Conservation (phyloP, 371 early-diverging fungal species). For the Lichtheimia corymbifera region DNA sequence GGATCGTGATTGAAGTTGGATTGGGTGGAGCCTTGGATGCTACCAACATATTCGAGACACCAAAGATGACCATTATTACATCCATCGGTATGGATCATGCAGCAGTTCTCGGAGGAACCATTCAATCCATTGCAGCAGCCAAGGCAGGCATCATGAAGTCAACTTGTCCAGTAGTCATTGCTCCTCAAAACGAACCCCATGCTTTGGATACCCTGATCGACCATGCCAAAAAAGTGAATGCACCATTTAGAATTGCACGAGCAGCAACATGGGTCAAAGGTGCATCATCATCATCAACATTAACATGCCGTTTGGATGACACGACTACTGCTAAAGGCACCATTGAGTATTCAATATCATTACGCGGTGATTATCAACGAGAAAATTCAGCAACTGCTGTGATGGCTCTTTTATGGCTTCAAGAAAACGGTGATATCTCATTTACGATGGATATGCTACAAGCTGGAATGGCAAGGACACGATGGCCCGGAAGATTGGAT, state of each 20-base stretch:
- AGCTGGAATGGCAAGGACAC: conserved; percentile 57
- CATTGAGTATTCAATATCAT: conserved; percentile 24
- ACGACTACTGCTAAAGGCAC: not conserved
- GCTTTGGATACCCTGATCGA: conserved; percentile 37
- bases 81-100: conserved; percentile 77
- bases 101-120: conserved; percentile 66
- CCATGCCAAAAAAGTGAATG: conserved; percentile 34
- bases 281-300: too few relatives aligned
- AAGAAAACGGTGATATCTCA: conserved; percentile 8
- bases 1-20: conserved; percentile 82
- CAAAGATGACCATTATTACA: conserved; percentile 60
- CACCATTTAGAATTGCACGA: conserved; percentile 22
- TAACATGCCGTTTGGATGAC: not conserved
- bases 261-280: conserved; percentile 14
- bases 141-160: conserved; percentile 80
- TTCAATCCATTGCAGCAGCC: conserved; percentile 69
- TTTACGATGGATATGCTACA: conserved; percentile 50
- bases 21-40: conserved; percentile 83
- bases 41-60: conserved; percentile 71
- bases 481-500: conserved; percentile 88
- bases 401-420: conserved; percentile 60
- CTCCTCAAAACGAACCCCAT: conserved; percentile 47
- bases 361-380: conserved; percentile 80
- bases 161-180: conserved; percentile 50
- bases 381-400: conserved; percentile 80